Conservation (phyloP, 805 yeast genomes). For the Kluyveromyces siamensis region DNA sequence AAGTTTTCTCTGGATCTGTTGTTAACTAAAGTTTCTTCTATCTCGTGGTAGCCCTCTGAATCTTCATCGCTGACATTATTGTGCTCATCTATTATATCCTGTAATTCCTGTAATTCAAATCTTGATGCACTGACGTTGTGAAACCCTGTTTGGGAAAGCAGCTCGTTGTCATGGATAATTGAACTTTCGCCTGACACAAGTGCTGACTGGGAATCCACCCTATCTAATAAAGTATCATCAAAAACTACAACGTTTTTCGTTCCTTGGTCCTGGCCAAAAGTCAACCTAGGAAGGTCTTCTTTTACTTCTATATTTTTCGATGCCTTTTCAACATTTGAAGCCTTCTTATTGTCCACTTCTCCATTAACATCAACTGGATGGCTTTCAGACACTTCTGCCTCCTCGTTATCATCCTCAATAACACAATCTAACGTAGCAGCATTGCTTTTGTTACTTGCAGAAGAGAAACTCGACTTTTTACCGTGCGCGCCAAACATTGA, state of each 20-base stretch:
- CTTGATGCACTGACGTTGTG: slow-evolving; percentile 45
- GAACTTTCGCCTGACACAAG: not conserved
- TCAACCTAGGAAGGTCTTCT: not conserved
- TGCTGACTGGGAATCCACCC: not conserved
- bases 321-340: not conserved
- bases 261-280: not conserved
- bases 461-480: slow-evolving; percentile 6
- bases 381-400: slow-evolving; percentile 14
- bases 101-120: slow-evolving; percentile 56
- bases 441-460: slow-evolving; percentile 10
- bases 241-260: not conserved
- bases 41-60: slow-evolving; percentile 7
- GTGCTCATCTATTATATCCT: slow-evolving; percentile 15
- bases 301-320: not conserved
- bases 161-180: slow-evolving; percentile 1
- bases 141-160: slow-evolving; percentile 5
- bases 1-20: slow-evolving; percentile 7
- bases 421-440: slow-evolving; percentile 13
- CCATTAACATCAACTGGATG: not conserved
- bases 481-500: slow-evolving; percentile 5
- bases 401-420: slow-evolving; percentile 22
- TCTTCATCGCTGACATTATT: slow-evolving; percentile 18
- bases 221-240: not conserved
- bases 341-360: not conserved
- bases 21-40: slow-evolving; percentile 10